phyloP scores from a whole-genome alignment of 2,329 filamentous ascomycete genomes.

The Epichloe sylvatica region DNA sequence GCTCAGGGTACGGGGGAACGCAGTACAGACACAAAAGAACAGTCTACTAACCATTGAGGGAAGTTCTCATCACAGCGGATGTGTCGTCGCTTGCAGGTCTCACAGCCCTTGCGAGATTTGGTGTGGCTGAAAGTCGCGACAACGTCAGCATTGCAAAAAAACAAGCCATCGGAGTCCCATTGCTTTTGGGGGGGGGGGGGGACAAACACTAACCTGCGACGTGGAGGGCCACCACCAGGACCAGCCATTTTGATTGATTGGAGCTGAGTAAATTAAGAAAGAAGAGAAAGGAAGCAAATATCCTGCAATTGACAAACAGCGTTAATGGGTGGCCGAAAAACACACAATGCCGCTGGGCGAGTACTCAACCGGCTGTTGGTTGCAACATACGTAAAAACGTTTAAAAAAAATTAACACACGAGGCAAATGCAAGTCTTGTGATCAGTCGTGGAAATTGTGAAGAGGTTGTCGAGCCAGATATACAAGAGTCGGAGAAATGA shows the following conservation, averaged over 20 bases:
- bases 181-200: not conserved
- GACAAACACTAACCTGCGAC: conserved; percentile 40
- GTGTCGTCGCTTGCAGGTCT: conserved; percentile 93
- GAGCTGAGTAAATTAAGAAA: not conserved
- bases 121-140: conserved; percentile 56
- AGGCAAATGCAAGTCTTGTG: conserved; percentile 13
- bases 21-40: not conserved
- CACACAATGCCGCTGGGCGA: too few species aligned
- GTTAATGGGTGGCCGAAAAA: not conserved
- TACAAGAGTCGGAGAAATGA: not conserved
- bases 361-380: too few species aligned
- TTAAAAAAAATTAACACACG: conserved; percentile 13
- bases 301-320: not conserved
- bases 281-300: not conserved
- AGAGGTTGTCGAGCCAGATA: not conserved
- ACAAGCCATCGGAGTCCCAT: not conserved
- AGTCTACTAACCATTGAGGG: conserved; percentile 68
- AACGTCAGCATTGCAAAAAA: conserved; percentile 8
- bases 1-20: not conserved
- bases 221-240: conserved; percentile 84
- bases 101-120: conserved; percentile 96
- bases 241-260: conserved; percentile 56
- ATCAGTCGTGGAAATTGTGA: conserved; percentile 26
- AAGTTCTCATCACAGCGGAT: conserved; percentile 97
- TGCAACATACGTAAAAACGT: conserved; percentile 16